Evolutionary conservation across 2,329 filamentous ascomycete genomes (phyloP).

Genomic region (Chalaropsis ovoidea): DNA sequence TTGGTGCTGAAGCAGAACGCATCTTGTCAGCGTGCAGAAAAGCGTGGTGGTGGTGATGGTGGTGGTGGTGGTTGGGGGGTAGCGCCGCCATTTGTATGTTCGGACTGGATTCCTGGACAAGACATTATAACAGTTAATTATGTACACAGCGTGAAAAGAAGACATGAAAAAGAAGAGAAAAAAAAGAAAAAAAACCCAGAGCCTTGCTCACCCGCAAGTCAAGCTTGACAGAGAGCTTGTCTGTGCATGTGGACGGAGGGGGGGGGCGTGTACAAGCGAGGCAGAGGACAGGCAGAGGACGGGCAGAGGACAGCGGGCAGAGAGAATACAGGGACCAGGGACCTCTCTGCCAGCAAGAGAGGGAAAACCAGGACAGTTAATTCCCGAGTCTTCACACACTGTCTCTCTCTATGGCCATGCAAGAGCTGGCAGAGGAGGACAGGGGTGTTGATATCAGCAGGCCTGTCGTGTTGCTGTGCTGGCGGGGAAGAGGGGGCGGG

Average conservation of each 20-base stretch:
- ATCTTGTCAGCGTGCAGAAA: conserved; percentile 40
- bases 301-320: not conserved
- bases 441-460: not conserved
- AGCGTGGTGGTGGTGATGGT: conserved; percentile 30
- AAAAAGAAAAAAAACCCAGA: not conserved
- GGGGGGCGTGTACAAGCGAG: not conserved
- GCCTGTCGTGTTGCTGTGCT: no score
- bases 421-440: not conserved
- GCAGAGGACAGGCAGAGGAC: not conserved
- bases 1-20: conserved; percentile 26
- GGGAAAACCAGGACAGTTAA: not conserved
- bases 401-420: not conserved
- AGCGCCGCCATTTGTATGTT: conserved; percentile 56
- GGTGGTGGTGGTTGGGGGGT: conserved; percentile 48
- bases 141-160: conserved; percentile 1
- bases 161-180: conserved; percentile 1
- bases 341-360: not conserved
- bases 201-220: not conserved
- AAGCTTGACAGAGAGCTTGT: conserved; percentile 5
- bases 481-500: not conserved
- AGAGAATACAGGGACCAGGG: not conserved
- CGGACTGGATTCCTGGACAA: conserved; percentile 26
- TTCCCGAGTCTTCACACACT: not conserved
- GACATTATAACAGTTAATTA: not conserved
- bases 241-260: not conserved